Base-by-base conservation (phyloP, 1,284 basidiomycete genomes). In the Irpex rosettiformis region DNA sequence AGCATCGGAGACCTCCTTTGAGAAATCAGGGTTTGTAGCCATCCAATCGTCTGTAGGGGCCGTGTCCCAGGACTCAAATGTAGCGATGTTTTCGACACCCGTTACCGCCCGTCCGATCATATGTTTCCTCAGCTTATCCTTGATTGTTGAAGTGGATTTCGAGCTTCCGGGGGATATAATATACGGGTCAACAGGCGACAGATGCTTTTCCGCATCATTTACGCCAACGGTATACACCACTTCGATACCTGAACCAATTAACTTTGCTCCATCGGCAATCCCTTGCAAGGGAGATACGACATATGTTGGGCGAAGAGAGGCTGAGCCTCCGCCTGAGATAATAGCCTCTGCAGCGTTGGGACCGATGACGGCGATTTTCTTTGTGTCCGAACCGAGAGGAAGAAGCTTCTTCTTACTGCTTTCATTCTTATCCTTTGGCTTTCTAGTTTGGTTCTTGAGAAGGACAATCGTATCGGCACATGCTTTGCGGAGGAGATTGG, bases 401-500 rank as follows among this genome's bases (percentile, higher is more conserved):
- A 91, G 77, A 1, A 88, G 48, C 5, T 66, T 65, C 11, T 66
- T 65, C 0, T 83, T 76, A n/a, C n/a, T n/a, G n/a, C n/a, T n/a
- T n/a, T n/a, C n/a, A n/a, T n/a, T n/a, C n/a, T n/a, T n/a, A n/a
- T n/a, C n/a, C n/a, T n/a, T n/a, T n/a, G n/a, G n/a, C n/a, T n/a
- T n/a, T n/a, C n/a, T n/a, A n/a, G n/a, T n/a, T n/a, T n/a, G n/a
- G 66, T 91, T 91, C 73, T 88, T 88, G 58, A 91, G 74, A 8
- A 91, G 76, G 29, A 92, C 89, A 49, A 89, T 82, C 1, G 82
- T 78, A 59, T 82, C 78, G 0, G 79, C 78, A 0, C 85, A 86
- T 4, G 86, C 78, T 52, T 76, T 75, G 53, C 84, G 81, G 72
- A 88, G 78, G 24, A 90, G 79, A 2, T 65, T 70, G n/a, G 18